A percentile compares a stretch with the other conserved stretches of the same genome.
phyloP scores from a whole-genome alignment of 2,329 filamentous ascomycete species.

The Penicillium sp. region DNA sequence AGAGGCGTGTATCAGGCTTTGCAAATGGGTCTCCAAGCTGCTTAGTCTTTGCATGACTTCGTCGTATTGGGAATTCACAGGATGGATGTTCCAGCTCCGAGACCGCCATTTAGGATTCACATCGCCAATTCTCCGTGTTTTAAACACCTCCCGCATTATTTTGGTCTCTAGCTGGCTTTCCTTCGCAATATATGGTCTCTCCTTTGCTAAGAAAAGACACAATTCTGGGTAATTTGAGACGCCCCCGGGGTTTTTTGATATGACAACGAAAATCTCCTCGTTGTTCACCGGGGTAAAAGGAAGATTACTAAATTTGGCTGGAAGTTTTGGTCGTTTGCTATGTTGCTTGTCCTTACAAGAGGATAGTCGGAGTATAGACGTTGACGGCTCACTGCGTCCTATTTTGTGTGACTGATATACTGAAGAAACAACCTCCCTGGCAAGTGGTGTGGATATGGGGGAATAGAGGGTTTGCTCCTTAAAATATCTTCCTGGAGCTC shows the following conservation, averaged over 20 bases:
- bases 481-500: not conserved
- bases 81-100: too few relatives aligned
- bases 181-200: too few relatives aligned
- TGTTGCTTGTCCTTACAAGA: not conserved
- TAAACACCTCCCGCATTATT: too few relatives aligned
- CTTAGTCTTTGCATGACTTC: too few relatives aligned
- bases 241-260: not conserved
- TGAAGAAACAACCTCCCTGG: not conserved
- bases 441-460: too few relatives aligned
- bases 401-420: not conserved
- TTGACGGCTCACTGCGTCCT: not conserved
- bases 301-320: not conserved
- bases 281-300: too few relatives aligned
- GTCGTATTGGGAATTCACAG: too few relatives aligned
- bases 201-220: not conserved
- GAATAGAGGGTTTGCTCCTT: not conserved
- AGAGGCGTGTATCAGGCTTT: too few relatives aligned
- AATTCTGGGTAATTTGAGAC: not conserved
- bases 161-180: too few relatives aligned
- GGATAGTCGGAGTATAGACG: not conserved
- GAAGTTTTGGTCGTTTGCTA: not conserved
- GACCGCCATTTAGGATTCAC: too few relatives aligned
- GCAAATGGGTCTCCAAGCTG: too few relatives aligned
- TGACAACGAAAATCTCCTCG: not conserved
- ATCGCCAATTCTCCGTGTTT: too few relatives aligned